These are phyloP conservation scores for Pythium brassicae DNA, from an alignment of 352 stramenopile species.

Conservation along the genomic window DNA sequence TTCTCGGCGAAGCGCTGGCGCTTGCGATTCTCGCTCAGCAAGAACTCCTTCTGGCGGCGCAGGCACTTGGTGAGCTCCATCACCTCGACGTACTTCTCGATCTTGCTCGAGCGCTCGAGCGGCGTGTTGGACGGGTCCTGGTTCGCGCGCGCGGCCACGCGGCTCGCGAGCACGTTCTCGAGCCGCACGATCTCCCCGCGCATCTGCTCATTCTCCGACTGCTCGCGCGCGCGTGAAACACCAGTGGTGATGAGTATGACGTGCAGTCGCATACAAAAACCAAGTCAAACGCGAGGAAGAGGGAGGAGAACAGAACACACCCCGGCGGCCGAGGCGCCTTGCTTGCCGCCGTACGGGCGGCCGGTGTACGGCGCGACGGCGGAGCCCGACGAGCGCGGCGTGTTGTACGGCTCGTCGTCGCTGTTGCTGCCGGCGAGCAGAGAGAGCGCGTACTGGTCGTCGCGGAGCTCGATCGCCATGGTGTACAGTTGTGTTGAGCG, in stretches of 20 bases:
- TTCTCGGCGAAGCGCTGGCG: conserved; percentile 83
- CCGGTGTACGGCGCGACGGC: conserved; percentile 26
- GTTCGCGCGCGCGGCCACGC: conserved; percentile 67
- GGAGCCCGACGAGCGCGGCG: conserved; percentile 8
- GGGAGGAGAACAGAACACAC: too few species aligned
- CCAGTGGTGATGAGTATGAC: background rate
- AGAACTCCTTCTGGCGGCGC: conserved; percentile 79
- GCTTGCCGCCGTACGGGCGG: conserved; percentile 49
- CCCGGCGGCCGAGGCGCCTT: conserved; percentile 12
- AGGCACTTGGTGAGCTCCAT: conserved; percentile 87
- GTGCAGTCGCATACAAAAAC: background rate
- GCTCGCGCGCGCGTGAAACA: background rate
- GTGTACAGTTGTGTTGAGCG: background rate
- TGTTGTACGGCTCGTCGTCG: conserved; percentile 56
- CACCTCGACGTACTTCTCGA: conserved; percentile 85
- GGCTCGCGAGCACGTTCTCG: conserved; percentile 67
- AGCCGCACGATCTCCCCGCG: conserved; percentile 70
- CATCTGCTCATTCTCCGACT: conserved; percentile 81
- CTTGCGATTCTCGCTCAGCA: conserved; percentile 85
- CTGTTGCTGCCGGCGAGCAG: conserved; percentile 40
- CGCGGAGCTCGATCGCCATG: conserved; percentile 17
- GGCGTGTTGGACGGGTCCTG: conserved; percentile 63
- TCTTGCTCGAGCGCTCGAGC: conserved; percentile 76
- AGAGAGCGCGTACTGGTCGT: conserved; percentile 43
- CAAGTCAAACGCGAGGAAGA: background rate